Evolutionary conservation across 2,329 filamentous ascomycete species (phyloP), one percentile per base, ranked within the genome.

Genomic region (Zymoseptoria crescenta): DNA sequence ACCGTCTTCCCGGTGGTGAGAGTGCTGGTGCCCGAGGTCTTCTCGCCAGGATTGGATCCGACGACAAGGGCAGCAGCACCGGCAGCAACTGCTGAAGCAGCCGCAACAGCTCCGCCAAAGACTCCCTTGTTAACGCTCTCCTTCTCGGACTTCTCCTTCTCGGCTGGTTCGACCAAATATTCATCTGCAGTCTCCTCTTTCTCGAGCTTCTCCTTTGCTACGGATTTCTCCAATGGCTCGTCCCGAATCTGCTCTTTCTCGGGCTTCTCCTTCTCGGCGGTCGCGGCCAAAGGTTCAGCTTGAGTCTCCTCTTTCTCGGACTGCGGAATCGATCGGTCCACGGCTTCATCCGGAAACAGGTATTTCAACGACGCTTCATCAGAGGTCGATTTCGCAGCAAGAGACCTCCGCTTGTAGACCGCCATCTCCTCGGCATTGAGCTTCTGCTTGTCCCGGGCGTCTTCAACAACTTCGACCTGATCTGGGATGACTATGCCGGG

Each of bases 401-500:
- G 53, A 19, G 49, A 54, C 29, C 49, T 45, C 9, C 61, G 57
- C 58, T 64, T 65, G 53, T 56, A 56, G 8, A 60, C 28, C 21
- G 60, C 64, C 64, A 64, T 65, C 49, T 66, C 64, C 9, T 54
- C 54, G 27, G 64, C 62, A 55, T 63, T 60, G 35, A 59, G 58
- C 56, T 67, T 66, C 30, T 63, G 60, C 58, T 68, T 60, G 24
- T 55, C 65, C 3, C 16, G 24, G 24, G 51, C 24, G 41, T 48
- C n/a, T 19, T 30, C 52, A 4, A 27, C 49, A 29, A 55, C 56
- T n/a, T 59, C 62, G 41, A 45, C 29, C n/a, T 63, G 54, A 41
- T 56, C 55, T 41, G 54, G 19, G 16, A 28, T 19, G 30, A 54
- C 20, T 57, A 50, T 51, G 30, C 61, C 57, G 27, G 54, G 35